These are phyloP conservation scores for Gossypium lobatum DNA, from an alignment of 441 rosid genomes.

Conservation along the genomic window DNA sequence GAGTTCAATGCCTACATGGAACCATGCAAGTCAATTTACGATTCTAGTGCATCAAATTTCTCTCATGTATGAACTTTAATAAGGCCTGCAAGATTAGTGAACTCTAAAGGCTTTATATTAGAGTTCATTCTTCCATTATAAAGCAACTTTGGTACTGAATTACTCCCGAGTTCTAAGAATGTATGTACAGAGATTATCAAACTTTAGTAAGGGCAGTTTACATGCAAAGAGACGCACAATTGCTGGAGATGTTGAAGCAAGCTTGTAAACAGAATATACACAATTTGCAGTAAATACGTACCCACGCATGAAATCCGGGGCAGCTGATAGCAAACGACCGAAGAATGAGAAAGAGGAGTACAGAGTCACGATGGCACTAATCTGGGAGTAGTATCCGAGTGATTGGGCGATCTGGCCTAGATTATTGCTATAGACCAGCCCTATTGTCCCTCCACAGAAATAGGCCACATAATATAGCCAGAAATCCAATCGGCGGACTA, in stretches of 20 bases:
- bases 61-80: no score
- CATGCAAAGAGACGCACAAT: no score
- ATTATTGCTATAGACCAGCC: conserved; percentile 79
- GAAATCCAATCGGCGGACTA: conserved; percentile 59
- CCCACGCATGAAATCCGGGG: conserved; percentile 75
- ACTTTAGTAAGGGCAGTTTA: background rate
- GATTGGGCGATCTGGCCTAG: conserved; percentile 83
- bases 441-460: conserved; percentile 72
- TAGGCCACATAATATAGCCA: conserved; percentile 71
- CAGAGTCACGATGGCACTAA: conserved; percentile 51
- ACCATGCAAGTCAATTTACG: background rate
- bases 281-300: conserved; percentile 29
- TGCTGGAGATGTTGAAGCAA: background rate
- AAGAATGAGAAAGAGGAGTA: conserved; percentile 82
- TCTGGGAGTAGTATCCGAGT: conserved; percentile 35
- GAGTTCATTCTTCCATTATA: background rate
- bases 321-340: conserved; percentile 71
- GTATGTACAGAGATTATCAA: background rate
- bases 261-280: background rate
- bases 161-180: background rate
- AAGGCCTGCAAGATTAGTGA: no score
- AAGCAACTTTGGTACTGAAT: background rate
- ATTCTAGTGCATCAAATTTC: background rate
- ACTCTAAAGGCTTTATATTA: background rate
- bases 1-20: background rate